Conservation (phyloP, 306 rosid species). For the Carpinus viminea region DNA sequence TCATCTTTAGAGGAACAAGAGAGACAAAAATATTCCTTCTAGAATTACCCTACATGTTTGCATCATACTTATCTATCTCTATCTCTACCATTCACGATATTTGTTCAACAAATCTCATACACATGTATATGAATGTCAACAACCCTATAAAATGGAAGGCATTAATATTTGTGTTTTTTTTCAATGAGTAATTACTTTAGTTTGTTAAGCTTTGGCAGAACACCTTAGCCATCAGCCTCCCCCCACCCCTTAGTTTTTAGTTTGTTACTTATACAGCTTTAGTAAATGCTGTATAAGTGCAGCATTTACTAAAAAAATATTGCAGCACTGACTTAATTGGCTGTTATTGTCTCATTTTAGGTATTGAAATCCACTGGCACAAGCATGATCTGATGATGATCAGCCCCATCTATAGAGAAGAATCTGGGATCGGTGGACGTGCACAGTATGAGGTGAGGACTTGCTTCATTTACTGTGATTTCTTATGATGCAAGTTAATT, state of each 20-base stretch:
- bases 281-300: no score
- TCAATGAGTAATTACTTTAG: neutral
- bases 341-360: conserved; percentile 40
- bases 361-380: conserved; percentile 66
- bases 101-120: neutral
- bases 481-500: neutral
- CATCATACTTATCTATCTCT: no score
- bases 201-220: neutral
- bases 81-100: neutral
- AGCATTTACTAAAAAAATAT: neutral
- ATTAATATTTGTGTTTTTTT: neutral
- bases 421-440: conserved; percentile 63
- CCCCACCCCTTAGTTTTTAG: neutral
- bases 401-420: conserved; percentile 52
- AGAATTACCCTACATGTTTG: no score
- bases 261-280: no score
- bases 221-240: neutral
- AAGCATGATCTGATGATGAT: conserved; percentile 47
- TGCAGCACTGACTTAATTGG: conserved; percentile 10
- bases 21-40: no score
- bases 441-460: conserved; percentile 72
- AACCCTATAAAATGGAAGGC: neutral
- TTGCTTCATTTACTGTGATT: neutral
- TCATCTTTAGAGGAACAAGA: no score
- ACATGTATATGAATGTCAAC: no score